phyloP scores from a whole-genome alignment of 768 basidiomycete species.

The Kwoniella heveanensis region DNA sequence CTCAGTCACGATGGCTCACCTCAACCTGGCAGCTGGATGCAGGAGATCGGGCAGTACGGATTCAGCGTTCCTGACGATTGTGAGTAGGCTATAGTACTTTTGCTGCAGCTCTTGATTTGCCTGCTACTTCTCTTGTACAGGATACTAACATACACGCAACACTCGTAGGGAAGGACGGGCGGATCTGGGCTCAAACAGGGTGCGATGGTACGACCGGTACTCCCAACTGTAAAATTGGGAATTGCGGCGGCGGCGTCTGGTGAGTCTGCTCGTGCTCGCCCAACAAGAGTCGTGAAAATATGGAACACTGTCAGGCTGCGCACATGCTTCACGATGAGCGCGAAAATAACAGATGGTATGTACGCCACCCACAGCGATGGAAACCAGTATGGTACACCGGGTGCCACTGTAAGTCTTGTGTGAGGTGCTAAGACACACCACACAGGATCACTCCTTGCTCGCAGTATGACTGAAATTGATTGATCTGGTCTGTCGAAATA shows the following conservation, averaged over 20 bases:
- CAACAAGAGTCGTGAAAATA: no score
- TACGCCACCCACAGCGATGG: constrained; percentile 29
- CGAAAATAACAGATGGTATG: no score
- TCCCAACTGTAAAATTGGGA: background rate
- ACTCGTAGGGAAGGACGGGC: constrained; percentile 16
- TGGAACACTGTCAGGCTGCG: no score
- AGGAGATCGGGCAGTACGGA: constrained; percentile 14
- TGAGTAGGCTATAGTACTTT: constrained; percentile 7
- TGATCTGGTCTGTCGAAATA: no score
- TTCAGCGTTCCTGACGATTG: constrained; percentile 30
- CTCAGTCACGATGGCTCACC: constrained; percentile 1
- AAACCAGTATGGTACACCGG: constrained; percentile 14
- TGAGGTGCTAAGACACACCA: no score
- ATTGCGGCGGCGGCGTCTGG: constrained; percentile 5
- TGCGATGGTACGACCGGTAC: constrained; percentile 13
- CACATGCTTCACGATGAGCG: no score
- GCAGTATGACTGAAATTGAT: no score
- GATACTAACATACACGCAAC: no score
- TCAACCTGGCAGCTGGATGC: constrained; percentile 23
- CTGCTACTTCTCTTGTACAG: background rate
- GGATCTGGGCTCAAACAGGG: constrained; percentile 35
- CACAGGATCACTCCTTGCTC: no score
- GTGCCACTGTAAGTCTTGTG: constrained; percentile 21
- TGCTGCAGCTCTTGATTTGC: background rate
- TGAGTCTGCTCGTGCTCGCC: background rate